A percentile compares a stretch with the other conserved stretches of the same genome.
Evolutionary conservation across 2,329 filamentous ascomycete genomes (phyloP).

Genomic region (Arthroderma uncinatum): DNA sequence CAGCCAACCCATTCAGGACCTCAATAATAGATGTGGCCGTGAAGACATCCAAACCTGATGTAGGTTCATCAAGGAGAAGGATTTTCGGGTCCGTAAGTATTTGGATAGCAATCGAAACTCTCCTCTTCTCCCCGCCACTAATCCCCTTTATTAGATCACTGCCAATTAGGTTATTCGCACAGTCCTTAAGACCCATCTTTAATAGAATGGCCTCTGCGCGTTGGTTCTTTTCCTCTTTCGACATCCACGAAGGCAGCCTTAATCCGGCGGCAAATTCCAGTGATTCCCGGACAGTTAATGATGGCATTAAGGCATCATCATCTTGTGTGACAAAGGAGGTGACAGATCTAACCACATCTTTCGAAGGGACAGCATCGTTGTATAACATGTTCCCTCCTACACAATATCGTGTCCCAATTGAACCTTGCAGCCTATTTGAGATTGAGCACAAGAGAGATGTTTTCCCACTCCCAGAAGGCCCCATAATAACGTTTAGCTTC

Average conservation of each 20-base stretch:
- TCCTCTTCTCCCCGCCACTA: slow-evolving; percentile 66
- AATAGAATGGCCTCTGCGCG: slow-evolving; percentile 60
- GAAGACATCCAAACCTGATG: slow-evolving; percentile 65
- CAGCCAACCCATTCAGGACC: slow-evolving; percentile 57
- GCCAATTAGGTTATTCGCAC: slow-evolving; percentile 62
- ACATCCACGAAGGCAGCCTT: slow-evolving; percentile 60
- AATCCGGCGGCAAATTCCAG: slow-evolving; percentile 60
- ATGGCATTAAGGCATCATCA: slow-evolving; percentile 62
- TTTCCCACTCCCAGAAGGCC: slow-evolving; percentile 66
- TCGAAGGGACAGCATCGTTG: slow-evolving; percentile 57
- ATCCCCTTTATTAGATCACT: slow-evolving; percentile 65
- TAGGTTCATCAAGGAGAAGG: slow-evolving; percentile 63
- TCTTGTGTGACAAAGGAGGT: slow-evolving; percentile 71
- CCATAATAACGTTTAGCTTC: slow-evolving; percentile 66
- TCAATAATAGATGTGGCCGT: slow-evolving; percentile 67
- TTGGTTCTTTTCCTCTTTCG: slow-evolving; percentile 52
- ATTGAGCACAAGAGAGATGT: slow-evolving; percentile 64
- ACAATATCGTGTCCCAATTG: slow-evolving; percentile 50
- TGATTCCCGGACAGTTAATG: slow-evolving; percentile 64
- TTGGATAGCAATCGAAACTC: slow-evolving; percentile 67
- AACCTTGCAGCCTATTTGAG: slow-evolving; percentile 54
- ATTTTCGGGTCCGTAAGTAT: slow-evolving; percentile 64
- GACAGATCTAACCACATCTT: slow-evolving; percentile 57
- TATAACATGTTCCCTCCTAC: slow-evolving; percentile 54
- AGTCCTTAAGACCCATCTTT: slow-evolving; percentile 68